Evolutionary conservation across 768 basidiomycete species (phyloP).

Genomic region (Agrocybe praecox): DNA sequence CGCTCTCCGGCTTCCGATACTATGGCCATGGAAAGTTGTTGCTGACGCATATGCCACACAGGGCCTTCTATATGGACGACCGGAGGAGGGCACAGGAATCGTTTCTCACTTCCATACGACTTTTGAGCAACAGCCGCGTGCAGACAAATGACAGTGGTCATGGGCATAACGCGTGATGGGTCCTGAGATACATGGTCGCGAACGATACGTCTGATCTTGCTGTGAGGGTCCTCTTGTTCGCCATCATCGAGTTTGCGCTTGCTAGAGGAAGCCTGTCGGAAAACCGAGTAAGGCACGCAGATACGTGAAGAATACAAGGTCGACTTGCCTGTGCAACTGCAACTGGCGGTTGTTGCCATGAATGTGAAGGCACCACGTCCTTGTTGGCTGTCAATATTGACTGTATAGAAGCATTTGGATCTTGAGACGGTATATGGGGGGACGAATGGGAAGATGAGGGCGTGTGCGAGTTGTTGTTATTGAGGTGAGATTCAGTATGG

Average conservation of each 20-base stretch:
- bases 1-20: conserved; percentile 84
- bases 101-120: conserved; percentile 94
- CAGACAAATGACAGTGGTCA: conserved; percentile 89
- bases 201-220: conserved; percentile 83
- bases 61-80: conserved; percentile 92
- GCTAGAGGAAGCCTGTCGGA: conserved; percentile 41
- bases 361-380: conserved; percentile 36
- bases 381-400: conserved; percentile 56
- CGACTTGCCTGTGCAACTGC: conserved; percentile 28
- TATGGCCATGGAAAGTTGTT: conserved; percentile 84
- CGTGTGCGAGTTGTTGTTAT: conserved; percentile 18
- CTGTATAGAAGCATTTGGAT: conserved; percentile 49
- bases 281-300: background rate
- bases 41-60: conserved; percentile 79
- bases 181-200: conserved; percentile 82
- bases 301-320: background rate
- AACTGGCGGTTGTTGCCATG: conserved; percentile 30
- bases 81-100: conserved; percentile 92
- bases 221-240: conserved; percentile 66
- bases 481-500: conserved; percentile 11
- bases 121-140: conserved; percentile 96
- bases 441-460: conserved; percentile 29
- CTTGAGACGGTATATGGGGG: conserved; percentile 30
- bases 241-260: conserved; percentile 80
- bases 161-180: conserved; percentile 74